Percentiles rank a stretch among this genome's conserved stretches.
Conservation (phyloP, 768 basidiomycete species). For the Suillus decipiens region DNA sequence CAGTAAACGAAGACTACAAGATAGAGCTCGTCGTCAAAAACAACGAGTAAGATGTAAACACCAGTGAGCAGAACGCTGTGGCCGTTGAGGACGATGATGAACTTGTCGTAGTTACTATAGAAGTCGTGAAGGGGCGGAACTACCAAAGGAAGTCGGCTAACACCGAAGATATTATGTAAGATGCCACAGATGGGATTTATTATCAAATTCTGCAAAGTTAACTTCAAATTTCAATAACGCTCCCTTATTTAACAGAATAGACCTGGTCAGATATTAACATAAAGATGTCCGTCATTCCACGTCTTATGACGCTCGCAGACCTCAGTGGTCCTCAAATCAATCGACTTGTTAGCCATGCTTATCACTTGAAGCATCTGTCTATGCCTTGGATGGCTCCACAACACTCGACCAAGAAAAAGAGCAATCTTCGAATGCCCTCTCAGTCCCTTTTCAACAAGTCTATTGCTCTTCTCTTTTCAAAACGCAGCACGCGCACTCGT, state of each 20-base stretch:
- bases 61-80: neutral
- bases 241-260: neutral
- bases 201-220: neutral
- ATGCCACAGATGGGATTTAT: neutral
- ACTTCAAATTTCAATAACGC: neutral
- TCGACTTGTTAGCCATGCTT: slow-evolving; percentile 63
- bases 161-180: slow-evolving; percentile 9
- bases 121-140: slow-evolving; percentile 8
- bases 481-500: slow-evolving; percentile 91
- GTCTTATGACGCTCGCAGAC: slow-evolving; percentile 89
- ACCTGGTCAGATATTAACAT: neutral
- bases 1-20: neutral
- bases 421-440: slow-evolving; percentile 58
- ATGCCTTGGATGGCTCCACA: slow-evolving; percentile 69
- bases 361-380: slow-evolving; percentile 61
- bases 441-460: slow-evolving; percentile 82
- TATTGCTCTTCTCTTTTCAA: slow-evolving; percentile 88
- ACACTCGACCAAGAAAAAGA: slow-evolving; percentile 27
- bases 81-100: neutral
- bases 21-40: neutral
- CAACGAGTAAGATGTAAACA: neutral
- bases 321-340: slow-evolving; percentile 74
- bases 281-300: slow-evolving; percentile 47
- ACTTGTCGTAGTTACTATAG: slow-evolving; percentile 1
- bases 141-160: slow-evolving; percentile 1